A percentile compares a stretch with the other conserved stretches of the same genome.
phyloP scores from a whole-genome alignment of 2,329 filamentous ascomycete species.

The Neopestalotiopsis rosae region DNA sequence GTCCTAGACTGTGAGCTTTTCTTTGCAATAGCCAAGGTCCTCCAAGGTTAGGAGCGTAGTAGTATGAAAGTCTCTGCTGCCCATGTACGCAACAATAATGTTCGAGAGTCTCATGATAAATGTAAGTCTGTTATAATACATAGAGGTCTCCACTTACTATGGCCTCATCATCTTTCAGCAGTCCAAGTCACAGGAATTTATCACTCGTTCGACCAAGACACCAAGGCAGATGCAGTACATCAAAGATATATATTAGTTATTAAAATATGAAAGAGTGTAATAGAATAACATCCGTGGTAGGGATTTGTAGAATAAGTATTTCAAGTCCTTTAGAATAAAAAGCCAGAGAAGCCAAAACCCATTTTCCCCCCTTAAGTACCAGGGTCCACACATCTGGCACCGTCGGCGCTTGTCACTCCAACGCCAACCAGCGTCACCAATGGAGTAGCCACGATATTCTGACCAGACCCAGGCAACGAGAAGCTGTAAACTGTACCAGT shows the following conservation, averaged over 20 bases:
- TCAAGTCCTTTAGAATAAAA: background rate
- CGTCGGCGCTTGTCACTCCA: background rate
- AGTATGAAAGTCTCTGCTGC: too few species aligned
- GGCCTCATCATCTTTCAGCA: too few species aligned
- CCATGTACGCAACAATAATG: too few species aligned
- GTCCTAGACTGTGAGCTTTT: too few species aligned
- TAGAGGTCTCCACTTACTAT: too few species aligned
- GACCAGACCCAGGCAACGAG: background rate
- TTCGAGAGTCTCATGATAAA: too few species aligned
- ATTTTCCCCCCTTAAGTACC: background rate
- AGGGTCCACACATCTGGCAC: background rate
- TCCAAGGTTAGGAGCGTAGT: too few species aligned
- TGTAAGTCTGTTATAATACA: too few species aligned
- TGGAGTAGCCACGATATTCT: background rate
- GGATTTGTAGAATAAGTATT: background rate
- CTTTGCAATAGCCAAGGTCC: too few species aligned
- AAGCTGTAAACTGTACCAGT: conserved; percentile 6
- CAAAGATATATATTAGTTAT: background rate
- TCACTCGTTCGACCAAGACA: too few species aligned
- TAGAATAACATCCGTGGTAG: background rate
- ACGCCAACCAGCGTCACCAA: background rate
- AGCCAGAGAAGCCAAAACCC: background rate
- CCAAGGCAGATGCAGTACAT: too few species aligned
- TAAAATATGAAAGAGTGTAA: background rate
- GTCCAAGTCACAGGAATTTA: too few species aligned